phyloP scores from a whole-genome alignment of 305 asterid species.

The Solanum hybrid region DNA sequence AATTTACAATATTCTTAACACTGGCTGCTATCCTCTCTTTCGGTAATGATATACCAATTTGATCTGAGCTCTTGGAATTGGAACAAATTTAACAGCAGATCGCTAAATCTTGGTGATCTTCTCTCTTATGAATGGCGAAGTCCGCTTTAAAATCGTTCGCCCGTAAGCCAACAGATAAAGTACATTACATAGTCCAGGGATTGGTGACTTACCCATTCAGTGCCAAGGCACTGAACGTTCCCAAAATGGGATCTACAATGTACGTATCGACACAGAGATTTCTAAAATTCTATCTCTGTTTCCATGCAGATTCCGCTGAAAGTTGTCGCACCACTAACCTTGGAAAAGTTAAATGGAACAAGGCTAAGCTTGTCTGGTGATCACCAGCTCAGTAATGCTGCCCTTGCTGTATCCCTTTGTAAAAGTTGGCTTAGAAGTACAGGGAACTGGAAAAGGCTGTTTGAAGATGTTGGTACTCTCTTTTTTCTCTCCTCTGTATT shows the following conservation, averaged over 20 bases:
- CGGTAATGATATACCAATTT: neutral
- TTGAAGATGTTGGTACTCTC: conserved; percentile 46
- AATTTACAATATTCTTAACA: neutral
- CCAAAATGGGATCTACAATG: neutral
- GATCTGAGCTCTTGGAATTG: neutral
- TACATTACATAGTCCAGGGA: neutral
- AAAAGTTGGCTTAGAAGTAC: conserved; percentile 67
- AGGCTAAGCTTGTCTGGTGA: conserved; percentile 75
- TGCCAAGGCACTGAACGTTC: neutral
- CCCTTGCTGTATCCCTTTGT: conserved; percentile 81
- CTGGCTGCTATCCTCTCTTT: neutral
- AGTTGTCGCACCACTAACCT: conserved; percentile 56
- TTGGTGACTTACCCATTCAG: neutral
- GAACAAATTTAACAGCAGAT: neutral
- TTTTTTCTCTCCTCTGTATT: conserved; percentile 1
- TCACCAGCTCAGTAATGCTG: conserved; percentile 78
- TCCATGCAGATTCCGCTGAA: conserved; percentile 56
- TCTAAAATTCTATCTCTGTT: neutral
- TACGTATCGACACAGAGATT: neutral
- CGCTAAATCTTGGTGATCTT: neutral
- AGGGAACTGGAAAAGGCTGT: conserved; percentile 57
- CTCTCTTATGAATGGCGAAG: neutral
- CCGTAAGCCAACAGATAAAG: neutral
- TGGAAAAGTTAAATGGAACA: conserved; percentile 35
- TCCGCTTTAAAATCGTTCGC: neutral